Evolutionary conservation across 345 rosid genomes (phyloP).

Genomic region (Eucalyptus pumila): DNA sequence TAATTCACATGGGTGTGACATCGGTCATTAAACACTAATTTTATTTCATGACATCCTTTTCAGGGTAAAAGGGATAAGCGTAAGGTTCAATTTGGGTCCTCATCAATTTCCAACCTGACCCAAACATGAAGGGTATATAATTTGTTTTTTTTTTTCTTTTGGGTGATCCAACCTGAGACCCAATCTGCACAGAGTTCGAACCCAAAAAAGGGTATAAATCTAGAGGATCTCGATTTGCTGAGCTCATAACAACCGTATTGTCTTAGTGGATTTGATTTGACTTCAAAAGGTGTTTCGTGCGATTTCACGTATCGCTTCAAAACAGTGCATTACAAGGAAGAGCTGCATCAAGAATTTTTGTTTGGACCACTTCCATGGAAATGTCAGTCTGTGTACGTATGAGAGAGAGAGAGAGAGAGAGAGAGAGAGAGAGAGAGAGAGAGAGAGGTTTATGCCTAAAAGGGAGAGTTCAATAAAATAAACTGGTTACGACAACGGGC

Average conservation of each 20-base stretch:
- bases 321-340: background rate
- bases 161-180: background rate
- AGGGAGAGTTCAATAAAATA: background rate
- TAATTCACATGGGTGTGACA: background rate
- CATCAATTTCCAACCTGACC: background rate
- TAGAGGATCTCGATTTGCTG: background rate
- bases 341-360: background rate
- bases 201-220: background rate
- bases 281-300: background rate
- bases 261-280: background rate
- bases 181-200: background rate
- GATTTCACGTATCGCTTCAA: background rate
- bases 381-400: background rate
- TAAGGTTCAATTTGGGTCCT: background rate
- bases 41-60: background rate
- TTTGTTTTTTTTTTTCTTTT: too few relatives aligned
- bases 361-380: background rate
- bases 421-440: background rate
- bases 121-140: background rate
- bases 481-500: background rate
- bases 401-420: background rate
- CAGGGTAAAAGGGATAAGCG: background rate
- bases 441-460: background rate
- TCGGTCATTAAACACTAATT: background rate
- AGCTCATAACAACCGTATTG: background rate